Conservation (phyloP, 495 filamentous ascomycete species). For the Cairneyella variabilis region DNA sequence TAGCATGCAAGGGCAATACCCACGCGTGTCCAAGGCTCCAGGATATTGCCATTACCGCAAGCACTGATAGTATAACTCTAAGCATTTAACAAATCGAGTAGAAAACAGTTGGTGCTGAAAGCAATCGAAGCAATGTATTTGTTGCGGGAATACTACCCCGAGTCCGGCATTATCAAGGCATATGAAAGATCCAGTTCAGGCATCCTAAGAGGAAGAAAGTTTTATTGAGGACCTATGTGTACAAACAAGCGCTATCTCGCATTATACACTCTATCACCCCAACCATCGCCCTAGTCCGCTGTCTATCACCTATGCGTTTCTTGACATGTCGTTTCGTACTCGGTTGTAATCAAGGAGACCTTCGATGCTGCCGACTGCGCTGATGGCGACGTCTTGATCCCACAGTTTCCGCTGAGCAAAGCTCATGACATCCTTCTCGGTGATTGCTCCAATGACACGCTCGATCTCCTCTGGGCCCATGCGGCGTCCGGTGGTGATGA, state of each 20-base stretch:
- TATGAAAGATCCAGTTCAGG: too few relatives aligned
- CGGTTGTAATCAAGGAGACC: constrained; percentile 82
- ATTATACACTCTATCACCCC: constrained; percentile 27
- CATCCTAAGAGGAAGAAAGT: too few relatives aligned
- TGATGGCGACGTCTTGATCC: constrained; percentile 95
- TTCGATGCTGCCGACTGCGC: constrained; percentile 88
- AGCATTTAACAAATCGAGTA: too few relatives aligned
- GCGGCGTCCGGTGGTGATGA: constrained; percentile 92
- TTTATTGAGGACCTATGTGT: constrained; percentile 28
- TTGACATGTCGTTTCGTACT: constrained; percentile 84
- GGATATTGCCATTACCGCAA: too few relatives aligned
- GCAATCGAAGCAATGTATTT: too few relatives aligned
- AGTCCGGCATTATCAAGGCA: too few relatives aligned
- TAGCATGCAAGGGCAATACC: too few relatives aligned
- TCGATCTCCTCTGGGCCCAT: constrained; percentile 93
- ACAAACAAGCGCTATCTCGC: constrained; percentile 25
- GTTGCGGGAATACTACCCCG: too few relatives aligned
- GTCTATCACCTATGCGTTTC: constrained; percentile 48
- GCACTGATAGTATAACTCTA: too few relatives aligned
- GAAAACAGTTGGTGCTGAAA: too few relatives aligned
- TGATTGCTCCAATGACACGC: constrained; percentile 77
- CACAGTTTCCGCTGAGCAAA: constrained; percentile 89
- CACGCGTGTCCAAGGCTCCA: too few relatives aligned
- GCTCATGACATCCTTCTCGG: constrained; percentile 94
- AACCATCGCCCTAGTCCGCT: not conserved